Conservation (phyloP, 2,329 filamentous ascomycete genomes). For the Metarhizium rileyi region DNA sequence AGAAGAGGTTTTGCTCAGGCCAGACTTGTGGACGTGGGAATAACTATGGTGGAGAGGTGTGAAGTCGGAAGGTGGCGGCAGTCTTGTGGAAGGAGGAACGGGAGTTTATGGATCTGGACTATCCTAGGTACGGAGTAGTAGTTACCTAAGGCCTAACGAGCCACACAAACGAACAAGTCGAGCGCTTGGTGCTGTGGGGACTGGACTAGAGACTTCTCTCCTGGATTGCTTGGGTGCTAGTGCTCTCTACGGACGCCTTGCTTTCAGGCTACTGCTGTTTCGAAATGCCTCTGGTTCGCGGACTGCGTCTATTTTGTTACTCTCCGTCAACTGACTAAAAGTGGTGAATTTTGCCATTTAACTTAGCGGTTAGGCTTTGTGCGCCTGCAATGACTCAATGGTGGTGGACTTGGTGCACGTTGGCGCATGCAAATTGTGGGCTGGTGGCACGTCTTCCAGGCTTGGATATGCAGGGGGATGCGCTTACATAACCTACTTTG, state of each 20-base stretch:
- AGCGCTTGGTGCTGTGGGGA: background rate
- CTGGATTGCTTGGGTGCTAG: no score
- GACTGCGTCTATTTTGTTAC: no score
- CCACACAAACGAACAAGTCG: no score
- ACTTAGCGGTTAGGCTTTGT: background rate
- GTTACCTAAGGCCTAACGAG: no score
- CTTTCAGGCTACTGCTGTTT: no score
- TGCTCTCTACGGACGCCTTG: no score
- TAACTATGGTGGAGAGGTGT: background rate
- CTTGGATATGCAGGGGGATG: no score
- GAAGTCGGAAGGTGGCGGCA: conserved; percentile 4
- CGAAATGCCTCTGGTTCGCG: no score
- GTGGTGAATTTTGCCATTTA: background rate
- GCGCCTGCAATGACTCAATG: conserved; percentile 3
- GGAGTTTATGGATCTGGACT: no score
- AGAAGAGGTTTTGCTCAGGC: background rate
- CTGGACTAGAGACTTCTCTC: background rate
- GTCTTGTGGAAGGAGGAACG: background rate
- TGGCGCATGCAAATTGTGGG: background rate
- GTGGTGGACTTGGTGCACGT: background rate
- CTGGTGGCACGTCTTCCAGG: no score
- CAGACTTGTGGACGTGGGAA: background rate
- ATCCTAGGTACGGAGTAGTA: no score
- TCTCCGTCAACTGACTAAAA: background rate
- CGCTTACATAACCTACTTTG: background rate